Evolutionary conservation across 2,329 filamentous ascomycete species (phyloP).

Genomic region (Beauveria rudraprayagi): DNA sequence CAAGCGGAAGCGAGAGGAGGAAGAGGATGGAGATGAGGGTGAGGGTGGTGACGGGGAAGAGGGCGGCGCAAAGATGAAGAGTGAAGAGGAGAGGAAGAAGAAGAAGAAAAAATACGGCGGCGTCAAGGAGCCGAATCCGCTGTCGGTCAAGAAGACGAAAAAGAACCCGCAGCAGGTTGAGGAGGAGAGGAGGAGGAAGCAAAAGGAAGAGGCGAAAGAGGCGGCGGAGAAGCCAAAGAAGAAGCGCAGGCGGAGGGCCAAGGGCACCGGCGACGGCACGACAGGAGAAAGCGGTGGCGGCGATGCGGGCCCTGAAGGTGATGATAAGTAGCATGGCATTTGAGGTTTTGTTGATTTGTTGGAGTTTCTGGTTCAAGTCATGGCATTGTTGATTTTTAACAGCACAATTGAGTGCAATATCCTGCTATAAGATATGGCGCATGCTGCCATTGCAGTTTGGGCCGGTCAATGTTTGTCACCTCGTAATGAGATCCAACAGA

Average conservation of each 20-base stretch:
- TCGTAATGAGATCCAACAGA: too few species aligned
- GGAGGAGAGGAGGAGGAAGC: conserved; percentile 17
- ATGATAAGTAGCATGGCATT: conserved; percentile 16
- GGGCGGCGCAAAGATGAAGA: conserved; percentile 15
- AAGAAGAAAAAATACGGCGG: conserved; percentile 53
- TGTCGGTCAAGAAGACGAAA: conserved; percentile 63
- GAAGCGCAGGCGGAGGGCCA: conserved; percentile 30
- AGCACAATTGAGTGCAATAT: not conserved
- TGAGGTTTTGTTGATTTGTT: not conserved
- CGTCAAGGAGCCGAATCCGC: conserved; percentile 61
- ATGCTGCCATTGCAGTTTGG: not conserved
- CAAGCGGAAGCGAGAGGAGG: conserved; percentile 40
- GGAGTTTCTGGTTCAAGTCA: not conserved
- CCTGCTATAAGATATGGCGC: not conserved
- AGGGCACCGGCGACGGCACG: conserved; percentile 19
- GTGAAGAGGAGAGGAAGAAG: conserved; percentile 40
- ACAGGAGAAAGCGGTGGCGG: conserved; percentile 20
- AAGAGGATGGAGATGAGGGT: conserved; percentile 22
- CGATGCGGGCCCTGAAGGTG: conserved; percentile 20
- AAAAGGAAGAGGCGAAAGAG: conserved; percentile 15
- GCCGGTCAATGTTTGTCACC: too few species aligned
- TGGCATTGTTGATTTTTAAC: not conserved
- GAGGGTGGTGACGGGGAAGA: conserved; percentile 34
- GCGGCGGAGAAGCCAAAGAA: conserved; percentile 23
- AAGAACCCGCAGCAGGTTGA: conserved; percentile 29